These are phyloP conservation scores for Phytophthora multivora DNA, from an alignment of 352 stramenopile species.

Conservation along the genomic window DNA sequence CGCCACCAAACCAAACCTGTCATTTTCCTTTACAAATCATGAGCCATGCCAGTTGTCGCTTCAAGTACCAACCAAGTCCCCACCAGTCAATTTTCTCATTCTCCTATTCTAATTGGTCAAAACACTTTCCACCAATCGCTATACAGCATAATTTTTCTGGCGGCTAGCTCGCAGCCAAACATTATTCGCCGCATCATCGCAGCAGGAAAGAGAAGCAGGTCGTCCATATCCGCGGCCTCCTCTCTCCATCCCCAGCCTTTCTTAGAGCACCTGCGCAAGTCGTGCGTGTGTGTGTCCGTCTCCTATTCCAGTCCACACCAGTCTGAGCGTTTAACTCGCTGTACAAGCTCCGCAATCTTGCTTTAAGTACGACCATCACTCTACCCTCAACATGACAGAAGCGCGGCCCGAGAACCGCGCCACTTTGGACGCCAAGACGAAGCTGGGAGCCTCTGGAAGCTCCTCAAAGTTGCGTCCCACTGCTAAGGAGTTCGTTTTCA, in stretches of 20 bases:
- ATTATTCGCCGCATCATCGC: slow-evolving; percentile 24
- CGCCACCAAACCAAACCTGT: too few species aligned
- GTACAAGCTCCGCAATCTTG: slow-evolving; percentile 1
- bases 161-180: slow-evolving; percentile 14
- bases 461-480: slow-evolving; percentile 61
- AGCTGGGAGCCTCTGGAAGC: slow-evolving; percentile 4
- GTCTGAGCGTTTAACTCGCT: neutral
- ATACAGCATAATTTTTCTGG: neutral
- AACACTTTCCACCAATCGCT: slow-evolving; percentile 8
- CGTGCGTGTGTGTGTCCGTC: slow-evolving; percentile 34
- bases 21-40: too few species aligned
- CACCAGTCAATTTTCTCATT: slow-evolving; percentile 9
- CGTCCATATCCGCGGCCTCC: neutral
- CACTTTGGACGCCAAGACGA: slow-evolving; percentile 27
- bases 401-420: slow-evolving; percentile 19
- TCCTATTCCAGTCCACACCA: neutral
- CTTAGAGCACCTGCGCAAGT: slow-evolving; percentile 30
- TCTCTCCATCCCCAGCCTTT: slow-evolving; percentile 7
- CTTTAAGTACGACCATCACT: neutral
- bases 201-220: slow-evolving; percentile 2
- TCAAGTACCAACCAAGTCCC: neutral
- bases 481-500: slow-evolving; percentile 75
- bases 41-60: neutral
- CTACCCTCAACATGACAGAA: slow-evolving; percentile 28
- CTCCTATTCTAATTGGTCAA: slow-evolving; percentile 3